Evolutionary conservation across 768 basidiomycete species (phyloP), one percentile per base, ranked within the genome.

Genomic region (Podaxis rugospora): DNA sequence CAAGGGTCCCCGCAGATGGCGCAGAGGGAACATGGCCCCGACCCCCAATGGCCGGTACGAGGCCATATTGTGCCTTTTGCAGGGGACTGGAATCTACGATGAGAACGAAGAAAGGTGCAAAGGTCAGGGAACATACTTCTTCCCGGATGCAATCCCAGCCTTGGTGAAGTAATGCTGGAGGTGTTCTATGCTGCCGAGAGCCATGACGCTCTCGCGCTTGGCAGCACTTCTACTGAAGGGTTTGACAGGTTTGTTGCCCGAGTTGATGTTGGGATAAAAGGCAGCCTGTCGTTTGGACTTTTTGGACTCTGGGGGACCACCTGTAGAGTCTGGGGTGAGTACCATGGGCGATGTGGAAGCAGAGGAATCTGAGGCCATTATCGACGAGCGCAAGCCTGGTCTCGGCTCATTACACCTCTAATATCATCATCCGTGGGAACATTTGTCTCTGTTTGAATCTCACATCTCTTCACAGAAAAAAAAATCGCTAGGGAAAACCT

Each of bases 131-230:
- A 78, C 88, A 76, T 75, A 89, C 93, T 84, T 83, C 74, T 81
- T 81, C 76, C 87, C 85, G 36, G 88, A 80, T 25, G 80, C 81
- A 57, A 94, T 81, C 1, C 92, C 92, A 0, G 90, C 86, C 81
- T 94, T 94, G 6, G 91, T 92, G 68, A 95, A 98, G 70, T 95
- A 95, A 68, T 95, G 89, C 74, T 98, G 95, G 44, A 98, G 82
- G 71, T 97, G 92, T 70, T 96, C 91, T 66, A 98, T 98, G 70
- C 92, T 94, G n/a, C 95, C 95, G 16, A 98, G 75, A 0, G 93
- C 86, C 86, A 95, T 90, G 18, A 98, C 95, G 66, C 91, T 93
- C 72, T 93, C 92, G 46, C 95, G 85, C 75, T 95, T 96, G 3
- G 93, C 92, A 0, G 95, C 95, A 62, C 90, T 93, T 64, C 90